phyloP scores from a whole-genome alignment of 257 asterid genomes.

The Scutellaria barbata region DNA sequence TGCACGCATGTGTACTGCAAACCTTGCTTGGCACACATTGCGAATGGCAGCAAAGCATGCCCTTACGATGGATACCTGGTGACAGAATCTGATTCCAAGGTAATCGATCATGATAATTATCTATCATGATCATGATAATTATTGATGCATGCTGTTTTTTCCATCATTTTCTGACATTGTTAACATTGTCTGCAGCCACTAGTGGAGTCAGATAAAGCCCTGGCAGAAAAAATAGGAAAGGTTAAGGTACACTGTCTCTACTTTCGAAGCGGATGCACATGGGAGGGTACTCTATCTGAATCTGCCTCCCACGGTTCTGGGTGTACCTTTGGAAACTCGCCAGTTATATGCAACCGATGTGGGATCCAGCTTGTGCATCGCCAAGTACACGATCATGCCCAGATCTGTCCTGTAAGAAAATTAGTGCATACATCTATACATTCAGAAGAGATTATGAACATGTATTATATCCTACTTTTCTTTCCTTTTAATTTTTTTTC shows the following conservation, averaged over 20 bases:
- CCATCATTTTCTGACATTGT: slow-evolving; percentile 33
- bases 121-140: slow-evolving; percentile 4
- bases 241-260: slow-evolving; percentile 84
- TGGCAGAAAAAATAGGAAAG: slow-evolving; percentile 80
- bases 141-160: slow-evolving; percentile 23
- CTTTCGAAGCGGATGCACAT: slow-evolving; percentile 89
- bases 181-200: slow-evolving; percentile 66
- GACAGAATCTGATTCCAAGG: slow-evolving; percentile 88
- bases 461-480: slow-evolving; percentile 26
- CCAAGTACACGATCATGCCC: slow-evolving; percentile 96
- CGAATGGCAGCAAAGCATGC: slow-evolving; percentile 76
- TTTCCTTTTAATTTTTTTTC: neutral
- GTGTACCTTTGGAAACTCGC: slow-evolving; percentile 82
- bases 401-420: slow-evolving; percentile 78
- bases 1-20: slow-evolving; percentile 97
- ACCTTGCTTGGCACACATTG: slow-evolving; percentile 80
- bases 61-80: slow-evolving; percentile 97
- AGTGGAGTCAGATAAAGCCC: slow-evolving; percentile 64
- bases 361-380: slow-evolving; percentile 88
- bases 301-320: slow-evolving; percentile 73
- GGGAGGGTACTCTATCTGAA: slow-evolving; percentile 87
- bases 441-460: neutral
- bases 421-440: slow-evolving; percentile 16
- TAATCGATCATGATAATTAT: slow-evolving; percentile 34
- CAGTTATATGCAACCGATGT: slow-evolving; percentile 89